Percentiles rank a stretch among this genome's conserved stretches.
These are phyloP conservation scores for Trifolium pratense DNA, from an alignment of 306 rosid genomes.

Conservation along the genomic window DNA sequence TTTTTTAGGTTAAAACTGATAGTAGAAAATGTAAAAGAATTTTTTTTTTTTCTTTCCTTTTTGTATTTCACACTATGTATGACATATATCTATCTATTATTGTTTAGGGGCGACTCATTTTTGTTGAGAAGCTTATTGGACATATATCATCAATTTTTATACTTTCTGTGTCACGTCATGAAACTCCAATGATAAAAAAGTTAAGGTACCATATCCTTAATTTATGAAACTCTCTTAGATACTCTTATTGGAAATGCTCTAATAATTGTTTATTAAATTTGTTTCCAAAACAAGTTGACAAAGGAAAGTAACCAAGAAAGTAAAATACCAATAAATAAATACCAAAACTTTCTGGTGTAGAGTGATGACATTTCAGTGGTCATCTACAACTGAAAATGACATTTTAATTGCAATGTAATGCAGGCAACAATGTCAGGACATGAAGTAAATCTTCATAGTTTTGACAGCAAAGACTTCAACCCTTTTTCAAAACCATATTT, in stretches of 20 bases:
- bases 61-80: neutral
- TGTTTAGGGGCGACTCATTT: neutral
- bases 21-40: neutral
- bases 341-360: slow-evolving; percentile 35
- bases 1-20: neutral
- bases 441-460: slow-evolving; percentile 43
- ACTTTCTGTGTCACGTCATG: no score
- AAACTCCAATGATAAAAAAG: no score
- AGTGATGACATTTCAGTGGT: slow-evolving; percentile 44
- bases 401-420: slow-evolving; percentile 35
- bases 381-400: slow-evolving; percentile 48
- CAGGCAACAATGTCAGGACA: slow-evolving; percentile 41
- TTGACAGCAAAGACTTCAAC: slow-evolving; percentile 38
- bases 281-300: slow-evolving; percentile 38
- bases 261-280: slow-evolving; percentile 34
- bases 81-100: neutral
- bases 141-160: no score
- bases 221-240: no score
- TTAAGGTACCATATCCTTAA: no score
- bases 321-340: slow-evolving; percentile 15
- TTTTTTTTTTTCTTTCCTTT: no score
- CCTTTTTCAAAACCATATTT: neutral
- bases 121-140: neutral
- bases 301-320: slow-evolving; percentile 23
- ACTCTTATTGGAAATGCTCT: no score